Evolutionary conservation across 257 asterid species (phyloP).

Genomic region (Scutellaria baicalensis): DNA sequence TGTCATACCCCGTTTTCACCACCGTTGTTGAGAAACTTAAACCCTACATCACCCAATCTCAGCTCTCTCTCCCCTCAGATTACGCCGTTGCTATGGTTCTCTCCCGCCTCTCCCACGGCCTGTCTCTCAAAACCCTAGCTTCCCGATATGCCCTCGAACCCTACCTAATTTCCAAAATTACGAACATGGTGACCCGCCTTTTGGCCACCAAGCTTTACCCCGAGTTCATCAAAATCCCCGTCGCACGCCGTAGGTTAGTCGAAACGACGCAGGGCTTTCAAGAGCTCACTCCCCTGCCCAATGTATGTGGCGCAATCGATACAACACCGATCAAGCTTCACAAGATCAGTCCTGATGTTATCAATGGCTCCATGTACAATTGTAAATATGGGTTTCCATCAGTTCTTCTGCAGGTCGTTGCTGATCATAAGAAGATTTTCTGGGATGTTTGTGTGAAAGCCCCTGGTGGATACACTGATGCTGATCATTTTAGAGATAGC

Average conservation of each 20-base stretch:
- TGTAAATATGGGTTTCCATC: constrained; percentile 72
- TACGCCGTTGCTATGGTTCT: constrained; percentile 99
- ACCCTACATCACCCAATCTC: constrained; percentile 89
- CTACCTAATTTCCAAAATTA: constrained; percentile 85
- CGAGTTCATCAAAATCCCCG: constrained; percentile 81
- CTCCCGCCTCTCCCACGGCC: constrained; percentile 78
- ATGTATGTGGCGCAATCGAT: constrained; percentile 89
- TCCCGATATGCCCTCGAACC: constrained; percentile 89
- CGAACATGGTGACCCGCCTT: constrained; percentile 93
- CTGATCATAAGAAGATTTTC: constrained; percentile 82
- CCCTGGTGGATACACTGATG: constrained; percentile 87
- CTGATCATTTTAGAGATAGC: constrained; percentile 90
- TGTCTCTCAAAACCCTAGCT: constrained; percentile 70
- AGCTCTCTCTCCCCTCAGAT: constrained; percentile 93
- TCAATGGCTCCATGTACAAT: constrained; percentile 48
- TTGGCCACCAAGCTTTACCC: constrained; percentile 95
- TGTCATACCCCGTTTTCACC: constrained; percentile 90
- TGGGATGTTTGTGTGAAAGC: constrained; percentile 99
- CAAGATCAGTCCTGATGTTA: constrained; percentile 39
- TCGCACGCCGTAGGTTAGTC: constrained; percentile 59
- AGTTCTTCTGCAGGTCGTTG: constrained; percentile 79
- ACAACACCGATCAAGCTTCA: constrained; percentile 70
- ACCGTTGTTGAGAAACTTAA: constrained; percentile 89
- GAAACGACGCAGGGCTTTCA: constrained; percentile 91
- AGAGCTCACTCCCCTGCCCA: constrained; percentile 64